Percentiles rank a stretch among this genome's conserved stretches.
Evolutionary conservation across 257 asterid species (phyloP).

Genomic region (Lavandula angustifolia): DNA sequence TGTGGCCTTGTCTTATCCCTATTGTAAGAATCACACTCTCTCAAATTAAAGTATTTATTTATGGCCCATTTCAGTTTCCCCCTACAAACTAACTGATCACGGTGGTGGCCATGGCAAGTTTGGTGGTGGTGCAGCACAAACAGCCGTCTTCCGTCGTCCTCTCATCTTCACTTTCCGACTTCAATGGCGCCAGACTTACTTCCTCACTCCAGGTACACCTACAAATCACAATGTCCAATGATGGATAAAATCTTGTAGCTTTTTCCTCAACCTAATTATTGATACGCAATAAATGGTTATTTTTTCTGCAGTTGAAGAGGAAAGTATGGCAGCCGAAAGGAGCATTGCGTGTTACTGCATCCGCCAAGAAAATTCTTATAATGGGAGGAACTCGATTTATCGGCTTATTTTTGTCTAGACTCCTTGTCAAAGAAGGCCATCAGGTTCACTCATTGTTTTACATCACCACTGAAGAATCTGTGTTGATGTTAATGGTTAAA

Average conservation of each 20-base stretch:
- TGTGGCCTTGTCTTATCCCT: slow-evolving; percentile 80
- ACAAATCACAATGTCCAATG: not conserved
- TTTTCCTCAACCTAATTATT: no score
- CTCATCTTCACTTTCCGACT: slow-evolving; percentile 75
- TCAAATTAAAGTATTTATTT: slow-evolving; percentile 27
- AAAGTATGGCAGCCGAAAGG: slow-evolving; percentile 63
- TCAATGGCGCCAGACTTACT: slow-evolving; percentile 67
- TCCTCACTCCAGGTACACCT: slow-evolving; percentile 66
- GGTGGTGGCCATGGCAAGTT: slow-evolving; percentile 50
- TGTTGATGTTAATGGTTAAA: not conserved
- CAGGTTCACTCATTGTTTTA: slow-evolving; percentile 47
- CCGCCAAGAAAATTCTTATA: slow-evolving; percentile 87
- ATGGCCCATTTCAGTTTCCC: slow-evolving; percentile 31
- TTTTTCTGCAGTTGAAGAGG: slow-evolving; percentile 60
- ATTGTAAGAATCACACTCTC: slow-evolving; percentile 57
- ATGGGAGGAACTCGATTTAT: slow-evolving; percentile 99
- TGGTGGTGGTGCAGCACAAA: slow-evolving; percentile 73
- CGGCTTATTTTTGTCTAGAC: slow-evolving; percentile 88
- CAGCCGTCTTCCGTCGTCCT: slow-evolving; percentile 63
- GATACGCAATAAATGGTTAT: not conserved
- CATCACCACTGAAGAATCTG: not conserved
- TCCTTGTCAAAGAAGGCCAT: slow-evolving; percentile 96
- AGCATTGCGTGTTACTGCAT: slow-evolving; percentile 63
- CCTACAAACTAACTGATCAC: slow-evolving; percentile 27
- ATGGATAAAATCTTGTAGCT: no score